These are phyloP conservation scores for Malus hybrid DNA, from an alignment of 331 rosid species.

Conservation along the genomic window DNA sequence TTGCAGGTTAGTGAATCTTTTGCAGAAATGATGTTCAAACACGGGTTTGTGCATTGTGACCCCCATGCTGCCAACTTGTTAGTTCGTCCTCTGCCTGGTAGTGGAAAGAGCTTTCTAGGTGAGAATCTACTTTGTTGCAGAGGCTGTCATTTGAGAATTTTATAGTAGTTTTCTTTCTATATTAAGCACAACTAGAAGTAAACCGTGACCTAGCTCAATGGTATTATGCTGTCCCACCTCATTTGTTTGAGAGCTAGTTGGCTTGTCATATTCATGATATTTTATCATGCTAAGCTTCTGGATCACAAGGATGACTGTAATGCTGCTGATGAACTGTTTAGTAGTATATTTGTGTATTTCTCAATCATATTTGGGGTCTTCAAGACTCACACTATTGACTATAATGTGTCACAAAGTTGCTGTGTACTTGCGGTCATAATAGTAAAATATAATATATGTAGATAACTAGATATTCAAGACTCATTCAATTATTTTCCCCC, in stretches of 20 bases:
- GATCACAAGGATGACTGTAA: not conserved
- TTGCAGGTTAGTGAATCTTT: constrained; percentile 84
- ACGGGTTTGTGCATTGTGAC: constrained; percentile 98
- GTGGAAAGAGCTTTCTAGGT: constrained; percentile 62
- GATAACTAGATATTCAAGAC: not conserved
- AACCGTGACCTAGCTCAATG: not conserved
- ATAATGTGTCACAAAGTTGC: not conserved
- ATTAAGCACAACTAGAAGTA: not conserved
- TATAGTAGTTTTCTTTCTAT: not conserved
- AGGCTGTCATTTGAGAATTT: not conserved
- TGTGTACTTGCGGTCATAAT: not conserved
- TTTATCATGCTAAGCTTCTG: not conserved
- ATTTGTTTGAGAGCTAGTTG: not conserved
- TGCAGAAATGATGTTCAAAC: constrained; percentile 99
- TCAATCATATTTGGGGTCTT: not conserved
- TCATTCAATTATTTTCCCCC: not conserved
- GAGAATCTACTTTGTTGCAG: constrained; percentile 9
- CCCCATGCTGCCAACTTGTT: constrained; percentile 94
- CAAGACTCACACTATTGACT: not conserved
- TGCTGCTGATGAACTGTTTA: not conserved
- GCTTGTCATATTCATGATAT: not conserved
- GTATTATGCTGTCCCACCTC: not conserved
- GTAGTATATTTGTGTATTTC: not conserved
- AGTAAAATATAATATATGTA: not conserved
- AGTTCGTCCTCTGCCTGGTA: constrained; percentile 75